A percentile compares a stretch with the other conserved stretches of the same genome.
These are phyloP conservation scores for Maudiozyma bulderi DNA, from an alignment of 805 yeast species.

Conservation along the genomic window DNA sequence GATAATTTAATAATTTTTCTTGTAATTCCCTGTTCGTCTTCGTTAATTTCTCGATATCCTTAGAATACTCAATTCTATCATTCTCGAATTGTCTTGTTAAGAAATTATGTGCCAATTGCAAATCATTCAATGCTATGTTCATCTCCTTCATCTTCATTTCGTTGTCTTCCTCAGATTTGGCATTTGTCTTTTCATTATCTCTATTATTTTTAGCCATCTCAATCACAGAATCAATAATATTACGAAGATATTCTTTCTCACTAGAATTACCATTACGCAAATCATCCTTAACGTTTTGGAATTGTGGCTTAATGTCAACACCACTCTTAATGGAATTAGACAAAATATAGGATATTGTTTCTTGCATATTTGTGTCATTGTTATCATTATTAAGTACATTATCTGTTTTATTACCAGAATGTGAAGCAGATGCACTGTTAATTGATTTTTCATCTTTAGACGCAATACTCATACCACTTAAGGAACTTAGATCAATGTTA, in stretches of 20 bases:
- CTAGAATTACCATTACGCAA: slow-evolving; percentile 7
- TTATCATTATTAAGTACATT: neutral
- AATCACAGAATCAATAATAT: slow-evolving; percentile 20
- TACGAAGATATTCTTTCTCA: slow-evolving; percentile 22
- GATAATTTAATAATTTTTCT: slow-evolving; percentile 37
- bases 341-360: slow-evolving; percentile 24
- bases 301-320: slow-evolving; percentile 18
- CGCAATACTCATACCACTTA: neutral
- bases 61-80: slow-evolving; percentile 47
- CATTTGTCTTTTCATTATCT: neutral
- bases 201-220: slow-evolving; percentile 1
- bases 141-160: slow-evolving; percentile 20
- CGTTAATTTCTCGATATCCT: slow-evolving; percentile 44
- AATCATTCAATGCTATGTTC: slow-evolving; percentile 55
- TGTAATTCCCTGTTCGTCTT: slow-evolving; percentile 43
- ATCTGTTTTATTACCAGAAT: neutral
- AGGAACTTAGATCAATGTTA: slow-evolving; percentile 8
- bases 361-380: slow-evolving; percentile 10
- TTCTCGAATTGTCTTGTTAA: slow-evolving; percentile 58
- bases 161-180: neutral
- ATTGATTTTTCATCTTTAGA: neutral
- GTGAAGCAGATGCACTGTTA: neutral
- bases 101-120: slow-evolving; percentile 63
- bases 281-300: neutral
- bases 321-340: slow-evolving; percentile 24